Conservation (phyloP, 163 green algal genomes). For the Chloroidium sp. region DNA sequence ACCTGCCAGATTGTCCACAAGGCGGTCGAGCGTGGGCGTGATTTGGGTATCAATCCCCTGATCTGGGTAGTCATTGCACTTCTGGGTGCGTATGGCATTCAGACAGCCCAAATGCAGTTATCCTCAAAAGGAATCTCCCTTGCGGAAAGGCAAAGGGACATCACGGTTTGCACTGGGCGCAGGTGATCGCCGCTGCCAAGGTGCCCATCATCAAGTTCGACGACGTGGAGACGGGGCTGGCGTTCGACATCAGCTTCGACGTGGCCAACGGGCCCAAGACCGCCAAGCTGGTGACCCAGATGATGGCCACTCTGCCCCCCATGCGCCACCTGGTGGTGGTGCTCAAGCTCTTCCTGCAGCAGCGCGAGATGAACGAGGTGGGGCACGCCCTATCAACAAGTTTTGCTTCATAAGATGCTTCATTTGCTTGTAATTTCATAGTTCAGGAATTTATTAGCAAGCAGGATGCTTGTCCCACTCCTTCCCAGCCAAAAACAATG, state of each 20-base stretch:
- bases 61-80: too few species aligned
- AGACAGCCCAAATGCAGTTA: neutral
- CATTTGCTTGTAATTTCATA: too few species aligned
- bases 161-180: neutral
- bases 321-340: conserved; percentile 53
- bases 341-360: conserved; percentile 88
- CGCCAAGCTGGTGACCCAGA: conserved; percentile 28
- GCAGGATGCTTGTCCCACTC: too few species aligned
- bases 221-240: conserved; percentile 55
- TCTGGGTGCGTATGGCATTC: too few species aligned
- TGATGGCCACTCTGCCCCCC: conserved; percentile 39
- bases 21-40: too few species aligned
- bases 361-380: conserved; percentile 89
- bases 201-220: conserved; percentile 98
- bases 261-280: conserved; percentile 63
- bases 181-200: conserved; percentile 81
- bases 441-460: too few species aligned
- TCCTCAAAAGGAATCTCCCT: neutral
- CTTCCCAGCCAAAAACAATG: too few species aligned
- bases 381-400: neutral
- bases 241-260: conserved; percentile 90
- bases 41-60: too few species aligned
- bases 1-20: too few species aligned
- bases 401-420: too few species aligned
- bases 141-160: too few species aligned